phyloP scores from a whole-genome alignment of 495 filamentous ascomycete genomes.

The Clohesyomyces aquaticus region DNA sequence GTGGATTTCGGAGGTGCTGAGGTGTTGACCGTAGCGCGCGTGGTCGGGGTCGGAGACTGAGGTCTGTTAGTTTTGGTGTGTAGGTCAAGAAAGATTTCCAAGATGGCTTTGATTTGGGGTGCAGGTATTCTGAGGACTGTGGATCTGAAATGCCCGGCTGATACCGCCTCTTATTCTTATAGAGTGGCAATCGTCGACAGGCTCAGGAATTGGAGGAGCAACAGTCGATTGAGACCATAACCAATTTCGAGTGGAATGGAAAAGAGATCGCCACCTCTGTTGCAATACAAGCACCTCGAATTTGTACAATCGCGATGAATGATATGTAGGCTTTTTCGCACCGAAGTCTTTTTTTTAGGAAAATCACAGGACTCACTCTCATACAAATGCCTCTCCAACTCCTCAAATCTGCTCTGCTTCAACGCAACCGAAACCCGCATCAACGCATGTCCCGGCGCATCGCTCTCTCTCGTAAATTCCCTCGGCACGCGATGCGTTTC shows the following conservation, averaged over 20 bases:
- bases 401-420: slow-evolving; percentile 9
- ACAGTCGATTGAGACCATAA: no score
- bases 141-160: no score
- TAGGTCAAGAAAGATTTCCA: no score
- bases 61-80: neutral
- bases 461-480: neutral
- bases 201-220: neutral
- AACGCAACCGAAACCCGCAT: slow-evolving; percentile 1
- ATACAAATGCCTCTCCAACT: slow-evolving; percentile 5
- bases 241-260: neutral
- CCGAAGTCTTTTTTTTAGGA: no score
- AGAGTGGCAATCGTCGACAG: no score
- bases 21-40: slow-evolving; percentile 50
- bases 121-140: no score
- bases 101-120: no score
- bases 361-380: slow-evolving; percentile 7
- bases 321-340: no score
- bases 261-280: no score
- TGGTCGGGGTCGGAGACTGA: slow-evolving; percentile 49
- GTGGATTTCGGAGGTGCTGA: slow-evolving; percentile 45
- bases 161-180: no score
- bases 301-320: no score
- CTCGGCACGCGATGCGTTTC: slow-evolving; percentile 5
- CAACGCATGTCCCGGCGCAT: neutral
- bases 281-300: no score